Evolutionary conservation across 352 stramenopile species (phyloP).

Genomic region (Aphanomyces euteiches): DNA sequence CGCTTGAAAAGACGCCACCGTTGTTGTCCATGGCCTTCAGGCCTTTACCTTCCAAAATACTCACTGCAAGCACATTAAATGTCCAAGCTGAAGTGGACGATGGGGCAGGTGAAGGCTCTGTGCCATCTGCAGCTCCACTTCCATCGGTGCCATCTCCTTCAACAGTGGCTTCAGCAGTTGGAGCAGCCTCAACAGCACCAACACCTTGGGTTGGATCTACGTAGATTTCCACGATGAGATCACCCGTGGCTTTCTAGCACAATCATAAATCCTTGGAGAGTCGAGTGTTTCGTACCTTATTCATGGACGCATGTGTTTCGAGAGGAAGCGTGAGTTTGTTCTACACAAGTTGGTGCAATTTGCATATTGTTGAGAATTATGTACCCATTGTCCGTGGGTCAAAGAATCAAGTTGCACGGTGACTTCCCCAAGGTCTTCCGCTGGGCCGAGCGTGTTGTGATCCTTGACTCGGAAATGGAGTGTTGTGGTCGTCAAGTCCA

Average conservation of each 20-base stretch:
- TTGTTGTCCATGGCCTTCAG: constrained; percentile 54
- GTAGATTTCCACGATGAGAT: constrained; percentile 41
- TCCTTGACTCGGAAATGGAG: constrained; percentile 50
- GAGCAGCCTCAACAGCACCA: constrained; percentile 18
- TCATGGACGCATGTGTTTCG: constrained; percentile 22
- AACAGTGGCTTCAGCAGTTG: constrained; percentile 15
- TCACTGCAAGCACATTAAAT: constrained; percentile 65
- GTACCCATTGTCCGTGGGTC: constrained; percentile 40
- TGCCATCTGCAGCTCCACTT: constrained; percentile 12
- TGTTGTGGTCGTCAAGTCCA: constrained; percentile 38
- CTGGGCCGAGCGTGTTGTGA: constrained; percentile 40
- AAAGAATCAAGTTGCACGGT: constrained; percentile 40
- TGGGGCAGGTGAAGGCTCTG: background rate
- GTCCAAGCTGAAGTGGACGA: constrained; percentile 13
- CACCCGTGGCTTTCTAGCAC: constrained; percentile 32
- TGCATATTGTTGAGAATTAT: background rate
- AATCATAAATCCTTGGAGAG: background rate
- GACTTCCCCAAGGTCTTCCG: constrained; percentile 44
- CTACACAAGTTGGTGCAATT: constrained; percentile 30
- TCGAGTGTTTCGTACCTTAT: background rate
- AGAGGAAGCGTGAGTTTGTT: constrained; percentile 37
- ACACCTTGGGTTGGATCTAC: constrained; percentile 41
- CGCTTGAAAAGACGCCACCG: constrained; percentile 54
- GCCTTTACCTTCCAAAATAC: constrained; percentile 54
- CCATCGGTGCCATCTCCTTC: background rate